Base-by-base conservation (phyloP, 768 basidiomycete species). In the Aureoboletus auriporus region DNA sequence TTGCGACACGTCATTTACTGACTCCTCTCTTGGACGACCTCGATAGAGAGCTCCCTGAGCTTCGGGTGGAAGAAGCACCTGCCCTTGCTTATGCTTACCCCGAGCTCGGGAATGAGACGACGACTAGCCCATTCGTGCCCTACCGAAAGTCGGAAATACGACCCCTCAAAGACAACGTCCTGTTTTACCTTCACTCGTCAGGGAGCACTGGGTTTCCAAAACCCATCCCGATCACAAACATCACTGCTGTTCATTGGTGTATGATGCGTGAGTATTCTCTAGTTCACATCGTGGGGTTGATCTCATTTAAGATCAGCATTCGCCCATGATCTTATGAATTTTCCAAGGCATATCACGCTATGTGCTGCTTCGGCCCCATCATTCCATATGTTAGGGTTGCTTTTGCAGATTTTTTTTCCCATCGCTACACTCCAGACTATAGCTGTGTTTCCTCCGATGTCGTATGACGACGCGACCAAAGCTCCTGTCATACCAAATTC, bases 171-270 rank as follows among this genome's bases (percentile, higher is more conserved):
- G 52, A 38, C 44, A 64, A 30, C 50, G 60, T 39, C 60, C 48
- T 62, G 36, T 29, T 72, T 4, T 75, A 73, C 43, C 58, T 75
- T 0, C 75, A 77, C 53, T 77, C 77, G 0, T 77, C 76, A 6
- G 76, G 76, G 14, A 76, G 74, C 37, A 75, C 76, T 0, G 75
- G 75, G 8, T 64, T 73, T 37, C 75, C 75, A 0, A 76, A 73
- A 49, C 55, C 70, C 7, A 69, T 78, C 34, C 58, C 66, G 5
- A 60, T 71, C 20, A 69, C 65, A 1, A 64, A 69, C 39, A 50
- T 54, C n/a, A 61, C 52, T 7, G 35, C 66, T 11, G 29, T 61
- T 11, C 63, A 72, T 33, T 71, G 70, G 65, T 63, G 62, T 16
- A 45, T 54, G 20, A 60, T 65, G 33, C 59, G 73, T 75, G 54